Percentiles rank a stretch among this genome's conserved stretches.
phyloP scores from a whole-genome alignment of 2,329 filamentous ascomycete species.

The Fusarium nygamai region DNA sequence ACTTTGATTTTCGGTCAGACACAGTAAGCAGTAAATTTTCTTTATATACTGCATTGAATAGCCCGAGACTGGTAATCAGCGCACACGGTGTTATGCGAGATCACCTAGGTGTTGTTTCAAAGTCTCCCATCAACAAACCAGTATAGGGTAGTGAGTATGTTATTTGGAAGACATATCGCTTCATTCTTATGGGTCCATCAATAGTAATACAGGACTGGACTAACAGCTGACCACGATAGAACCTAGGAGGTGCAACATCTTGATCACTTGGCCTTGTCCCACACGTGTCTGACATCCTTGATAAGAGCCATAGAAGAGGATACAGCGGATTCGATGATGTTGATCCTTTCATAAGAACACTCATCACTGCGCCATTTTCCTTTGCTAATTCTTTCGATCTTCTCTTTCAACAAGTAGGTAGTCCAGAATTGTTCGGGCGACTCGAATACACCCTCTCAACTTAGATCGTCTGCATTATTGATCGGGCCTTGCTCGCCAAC shows the following conservation, averaged over 20 bases:
- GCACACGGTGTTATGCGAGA: background rate
- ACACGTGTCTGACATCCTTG: background rate
- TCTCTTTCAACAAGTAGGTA: background rate
- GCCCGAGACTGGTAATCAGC: background rate
- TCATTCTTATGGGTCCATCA: background rate
- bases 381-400: background rate
- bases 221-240: constrained; percentile 15
- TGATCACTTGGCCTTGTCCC: constrained; percentile 4
- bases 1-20: background rate
- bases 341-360: background rate
- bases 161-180: background rate
- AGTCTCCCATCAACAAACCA: background rate
- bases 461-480: constrained; percentile 2
- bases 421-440: background rate
- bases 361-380: constrained; percentile 22
- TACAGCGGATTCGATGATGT: background rate
- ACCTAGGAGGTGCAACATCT: background rate
- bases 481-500: background rate
- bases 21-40: background rate
- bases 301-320: background rate
- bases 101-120: background rate
- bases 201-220: background rate
- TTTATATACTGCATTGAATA: background rate
- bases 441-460: constrained; percentile 6
- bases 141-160: background rate